A percentile compares a stretch with the other conserved stretches of the same genome.
Conservation (phyloP, 441 rosid species). For the Sinapis alba region DNA sequence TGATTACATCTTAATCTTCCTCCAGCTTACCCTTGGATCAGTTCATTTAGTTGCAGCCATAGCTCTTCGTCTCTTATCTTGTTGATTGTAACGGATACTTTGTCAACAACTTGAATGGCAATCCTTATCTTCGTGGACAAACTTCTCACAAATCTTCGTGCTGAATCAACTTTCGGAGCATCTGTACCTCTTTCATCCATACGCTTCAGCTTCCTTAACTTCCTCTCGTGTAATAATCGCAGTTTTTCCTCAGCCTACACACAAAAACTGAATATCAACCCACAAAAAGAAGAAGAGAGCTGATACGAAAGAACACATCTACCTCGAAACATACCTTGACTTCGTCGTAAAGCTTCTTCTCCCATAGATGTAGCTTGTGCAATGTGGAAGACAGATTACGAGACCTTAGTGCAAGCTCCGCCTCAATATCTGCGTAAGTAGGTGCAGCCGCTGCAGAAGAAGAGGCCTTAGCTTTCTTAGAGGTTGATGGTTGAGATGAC, state of each 20-base stretch:
- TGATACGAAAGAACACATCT: neutral
- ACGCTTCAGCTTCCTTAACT: slow-evolving; percentile 66
- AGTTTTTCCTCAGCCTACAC: slow-evolving; percentile 86
- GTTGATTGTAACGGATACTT: slow-evolving; percentile 75
- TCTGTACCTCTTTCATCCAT: slow-evolving; percentile 85
- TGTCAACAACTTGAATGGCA: slow-evolving; percentile 88
- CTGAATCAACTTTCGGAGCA: slow-evolving; percentile 59
- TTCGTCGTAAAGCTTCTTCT: slow-evolving; percentile 85
- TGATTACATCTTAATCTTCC: neutral
- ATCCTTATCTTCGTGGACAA: slow-evolving; percentile 84
- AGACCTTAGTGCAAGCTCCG: slow-evolving; percentile 65
- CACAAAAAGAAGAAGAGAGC: neutral
- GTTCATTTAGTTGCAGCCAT: slow-evolving; percentile 80
- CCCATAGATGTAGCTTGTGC: slow-evolving; percentile 88
- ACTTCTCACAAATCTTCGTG: slow-evolving; percentile 56
- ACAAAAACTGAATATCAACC: slow-evolving; percentile 11
- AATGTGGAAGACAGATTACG: slow-evolving; percentile 87
- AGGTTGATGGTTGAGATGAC: slow-evolving; percentile 61
- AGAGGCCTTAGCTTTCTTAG: slow-evolving; percentile 52
- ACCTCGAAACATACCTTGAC: slow-evolving; percentile 68
- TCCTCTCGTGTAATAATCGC: slow-evolving; percentile 73
- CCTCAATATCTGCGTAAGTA: slow-evolving; percentile 52
- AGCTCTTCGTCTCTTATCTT: slow-evolving; percentile 96
- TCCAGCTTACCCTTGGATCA: slow-evolving; percentile 78
- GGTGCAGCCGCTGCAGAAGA: slow-evolving; percentile 41